Evolutionary conservation across 768 basidiomycete species (phyloP), one percentile per base, ranked within the genome.

Genomic region (Russula foetens): DNA sequence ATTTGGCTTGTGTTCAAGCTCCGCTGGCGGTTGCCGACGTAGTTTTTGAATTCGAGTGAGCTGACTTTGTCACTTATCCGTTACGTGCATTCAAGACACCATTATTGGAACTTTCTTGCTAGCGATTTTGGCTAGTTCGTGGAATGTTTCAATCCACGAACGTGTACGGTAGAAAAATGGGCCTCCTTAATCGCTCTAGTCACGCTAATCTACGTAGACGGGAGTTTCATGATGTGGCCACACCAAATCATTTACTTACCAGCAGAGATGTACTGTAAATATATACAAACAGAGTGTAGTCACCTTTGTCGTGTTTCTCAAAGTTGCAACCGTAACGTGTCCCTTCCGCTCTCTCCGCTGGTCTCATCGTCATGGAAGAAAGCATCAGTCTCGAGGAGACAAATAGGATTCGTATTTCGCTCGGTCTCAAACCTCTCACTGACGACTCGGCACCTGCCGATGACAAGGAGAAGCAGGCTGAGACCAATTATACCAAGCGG

Each of bases 371-470:
- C 19, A 85, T 90, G 87, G 88, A 92, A 77, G 84, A 90, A 73
- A 86, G 89, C 66, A 88, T 96, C 71, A 90, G 88, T 69, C 82
- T 96, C 70, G 92, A 94, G 69, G 92, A 95, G 78, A 95, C 93
- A 39, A 95, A 95, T 80, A 94, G 90, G 75, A 90, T 97, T 72
- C 92, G 97, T 75, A 84, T 96, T 60, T 88, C 87, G 5, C 81
- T 97, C 41, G 97, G 97, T 65, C 85, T 99, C 60, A 92, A 94
- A 71, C 95, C 97, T 44, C 81, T 98, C 58, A 88, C 86, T 19
- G 94, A 93, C 67, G 90, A 92, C 67, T 77, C 80, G 44, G 81
- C 76, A 17, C 82, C 88, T 8, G 81, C 79, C n/a, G 78, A 84
- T 69, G 83, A 84, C 69, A 85, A 82, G 65, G 94, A 97, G 58